These are phyloP conservation scores for Aspergillus pseudoviridinutans DNA, from an alignment of 2,329 filamentous ascomycete genomes.

Conservation along the genomic window DNA sequence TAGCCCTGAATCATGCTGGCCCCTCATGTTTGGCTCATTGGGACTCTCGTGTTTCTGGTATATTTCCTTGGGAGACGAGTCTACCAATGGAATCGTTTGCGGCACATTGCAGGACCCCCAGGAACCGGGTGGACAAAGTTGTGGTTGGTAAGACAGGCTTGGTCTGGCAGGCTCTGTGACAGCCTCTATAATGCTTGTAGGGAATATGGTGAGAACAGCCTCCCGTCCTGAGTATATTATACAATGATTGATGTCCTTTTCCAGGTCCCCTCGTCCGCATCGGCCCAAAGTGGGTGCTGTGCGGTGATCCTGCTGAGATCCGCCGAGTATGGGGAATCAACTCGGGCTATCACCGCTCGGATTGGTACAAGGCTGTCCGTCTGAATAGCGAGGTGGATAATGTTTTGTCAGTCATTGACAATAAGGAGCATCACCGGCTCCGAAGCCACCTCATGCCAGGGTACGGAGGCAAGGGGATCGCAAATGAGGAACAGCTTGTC, in stretches of 20 bases:
- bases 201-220: background rate
- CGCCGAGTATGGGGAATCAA: background rate
- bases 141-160: background rate
- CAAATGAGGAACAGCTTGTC: background rate
- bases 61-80: background rate
- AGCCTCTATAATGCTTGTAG: background rate
- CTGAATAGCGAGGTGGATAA: background rate
- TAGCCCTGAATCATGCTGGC: background rate
- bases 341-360: background rate
- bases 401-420: background rate
- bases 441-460: background rate
- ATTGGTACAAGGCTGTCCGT: background rate
- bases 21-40: background rate
- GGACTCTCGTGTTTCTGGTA: background rate
- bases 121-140: background rate
- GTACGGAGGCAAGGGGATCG: background rate
- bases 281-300: background rate
- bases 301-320: background rate
- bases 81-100: background rate
- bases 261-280: background rate
- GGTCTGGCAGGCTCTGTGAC: background rate
- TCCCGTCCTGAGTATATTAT: background rate
- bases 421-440: background rate
- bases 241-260: background rate
- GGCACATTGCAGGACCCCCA: background rate